Percentiles rank a stretch among this genome's conserved stretches.
These are phyloP conservation scores for Fraxinus sp. DNA, from an alignment of 305 asterid species.

Conservation along the genomic window DNA sequence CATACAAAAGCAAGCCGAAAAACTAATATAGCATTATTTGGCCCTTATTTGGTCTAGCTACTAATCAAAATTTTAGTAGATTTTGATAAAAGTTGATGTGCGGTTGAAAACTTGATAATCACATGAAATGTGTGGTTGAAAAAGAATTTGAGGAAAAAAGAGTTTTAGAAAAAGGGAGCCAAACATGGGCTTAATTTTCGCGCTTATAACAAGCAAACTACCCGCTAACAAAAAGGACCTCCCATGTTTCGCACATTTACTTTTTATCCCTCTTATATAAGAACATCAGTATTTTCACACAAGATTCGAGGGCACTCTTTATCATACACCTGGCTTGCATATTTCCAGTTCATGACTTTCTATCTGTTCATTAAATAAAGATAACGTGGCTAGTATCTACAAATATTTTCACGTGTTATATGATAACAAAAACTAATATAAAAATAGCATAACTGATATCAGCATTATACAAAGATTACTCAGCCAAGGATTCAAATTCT, in stretches of 20 bases:
- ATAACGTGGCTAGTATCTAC: not conserved
- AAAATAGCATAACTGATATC: not conserved
- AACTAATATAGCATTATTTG: not conserved
- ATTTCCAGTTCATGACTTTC: not conserved
- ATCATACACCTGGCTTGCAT: not conserved
- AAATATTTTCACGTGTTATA: not conserved
- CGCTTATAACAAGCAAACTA: not conserved
- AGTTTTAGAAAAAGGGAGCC: not conserved
- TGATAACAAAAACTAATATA: not conserved
- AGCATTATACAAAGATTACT: slow-evolving; percentile 4
- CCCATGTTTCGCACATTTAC: not conserved
- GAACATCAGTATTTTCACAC: not conserved
- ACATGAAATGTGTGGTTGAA: not conserved
- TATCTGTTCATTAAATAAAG: not conserved
- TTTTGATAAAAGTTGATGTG: not conserved
- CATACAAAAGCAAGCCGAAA: not conserved
- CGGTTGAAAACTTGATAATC: not conserved
- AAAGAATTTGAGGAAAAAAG: not conserved
- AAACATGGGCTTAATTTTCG: not conserved
- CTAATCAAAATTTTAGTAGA: not conserved
- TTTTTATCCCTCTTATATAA: not conserved
- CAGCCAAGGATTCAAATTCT: slow-evolving; percentile 28
- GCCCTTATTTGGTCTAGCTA: not conserved
- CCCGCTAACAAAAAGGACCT: not conserved
- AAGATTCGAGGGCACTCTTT: not conserved